Evolutionary conservation across 306 rosid species (phyloP), one percentile per base, ranked within the genome.

Genomic region (Dryas octopetala): DNA sequence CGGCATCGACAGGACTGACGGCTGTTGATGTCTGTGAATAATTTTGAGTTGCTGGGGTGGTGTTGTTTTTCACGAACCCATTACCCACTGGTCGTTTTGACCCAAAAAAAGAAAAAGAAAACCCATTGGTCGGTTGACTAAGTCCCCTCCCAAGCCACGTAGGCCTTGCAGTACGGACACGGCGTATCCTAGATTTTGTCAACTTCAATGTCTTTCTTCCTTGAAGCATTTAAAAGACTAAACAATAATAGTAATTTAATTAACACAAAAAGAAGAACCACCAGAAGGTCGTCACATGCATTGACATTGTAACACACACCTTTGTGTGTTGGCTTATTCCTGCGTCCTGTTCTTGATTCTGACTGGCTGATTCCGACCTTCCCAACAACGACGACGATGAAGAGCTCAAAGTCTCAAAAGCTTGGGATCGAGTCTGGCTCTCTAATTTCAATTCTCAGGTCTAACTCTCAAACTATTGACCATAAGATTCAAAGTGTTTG

Each of bases 91-190:
- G 23, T 23, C 23, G 23, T 23, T 23, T 23, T 23, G 23, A 23
- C 23, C 19, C 19, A 0, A 23, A 23, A 23, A 23, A 23, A 23
- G 1, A 23, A 23, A 23, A 23, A 0, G 1, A 23, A 45, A 45
- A 45, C 7, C 48, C 48, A 45, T 45, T 45, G 48, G 48, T 54
- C 16, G 5, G 4, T 57, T 55, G 75, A 71, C 75, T 9, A 71
- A 71, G 75, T 71, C 66, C 7, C 62, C 76, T 9, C 41, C 68
- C 46, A 7, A 11, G 3, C 45, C 55, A 63, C 46, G 53, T 7
- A 48, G 19, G 60, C 77, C 68, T 9, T 73, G 68, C 60, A 52
- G 63, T 38, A 54, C 57, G 60, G 61, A 79, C 66, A 66, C 62
- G 74, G 68, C 62, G 65, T 7, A 48, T 58, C 12, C 6, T 16